Evolutionary conservation across 2,329 filamentous ascomycete species (phyloP), one percentile per base, ranked within the genome.

Genomic region (Clarireedia homoeocarpa): DNA sequence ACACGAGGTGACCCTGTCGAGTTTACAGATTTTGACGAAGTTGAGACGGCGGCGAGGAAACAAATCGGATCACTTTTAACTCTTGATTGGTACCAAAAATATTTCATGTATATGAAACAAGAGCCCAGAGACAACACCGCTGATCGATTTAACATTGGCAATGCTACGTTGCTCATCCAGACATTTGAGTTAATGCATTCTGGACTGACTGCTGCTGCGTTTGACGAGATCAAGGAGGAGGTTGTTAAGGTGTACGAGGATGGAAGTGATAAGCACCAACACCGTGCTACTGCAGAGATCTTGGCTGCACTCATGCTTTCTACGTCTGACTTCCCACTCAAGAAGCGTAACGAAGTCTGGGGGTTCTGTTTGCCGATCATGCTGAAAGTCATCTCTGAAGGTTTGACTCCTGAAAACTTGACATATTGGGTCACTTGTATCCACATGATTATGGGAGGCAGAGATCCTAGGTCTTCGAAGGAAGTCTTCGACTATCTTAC

Each of bases 181-280:
- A 83, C 90, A 0, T 95, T 99, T 65, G 91, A 96, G 63, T 77
- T 99, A 27, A 87, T 96, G 75, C 83, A 95, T 63, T 85, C 88
- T 65, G 89, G 84, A 1, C 74, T 89, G 52, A 91, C 94, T 0
- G 75, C 77, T 14, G 86, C 87, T 24, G 95, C 84, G 0, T 89
- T 96, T 65, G 84, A 92, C 5, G 94, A 99, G 55, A 85, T 99
- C 70, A 87, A 92, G 67, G 85, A 91, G 63, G 77, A 96, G 58
- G 83, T 88, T 5, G 76, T 81, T 57, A 81, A 83, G 2, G 84
- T 95, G 0, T 97, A 90, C 66, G 92, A 86, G 14, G 92, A 99
- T 70, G 94, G 95, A 9, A 94, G 85, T 65, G 94, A 99, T 70
- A 96, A 96, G 72, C 94, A 99, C 70, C 92, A 99, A 70, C 94